phyloP scores from a whole-genome alignment of 1,284 basidiomycete genomes.

The Leccinum huronense region DNA sequence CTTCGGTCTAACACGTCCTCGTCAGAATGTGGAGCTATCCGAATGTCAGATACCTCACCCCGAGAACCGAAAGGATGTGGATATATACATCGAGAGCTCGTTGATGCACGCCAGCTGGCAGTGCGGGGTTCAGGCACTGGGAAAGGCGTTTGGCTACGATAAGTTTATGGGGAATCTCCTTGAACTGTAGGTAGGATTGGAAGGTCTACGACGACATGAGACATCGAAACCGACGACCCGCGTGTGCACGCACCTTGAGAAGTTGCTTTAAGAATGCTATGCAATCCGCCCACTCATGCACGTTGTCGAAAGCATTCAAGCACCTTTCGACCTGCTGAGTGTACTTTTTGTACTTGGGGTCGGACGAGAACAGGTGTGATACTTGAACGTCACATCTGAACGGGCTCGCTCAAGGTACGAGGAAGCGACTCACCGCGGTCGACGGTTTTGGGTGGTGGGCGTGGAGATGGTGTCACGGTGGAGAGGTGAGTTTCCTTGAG shows the following conservation, averaged over 20 bases:
- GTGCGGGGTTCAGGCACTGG: conserved; percentile 95
- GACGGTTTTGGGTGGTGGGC: conserved; percentile 39
- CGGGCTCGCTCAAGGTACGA: conserved; percentile 2
- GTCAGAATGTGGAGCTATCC: conserved; percentile 6
- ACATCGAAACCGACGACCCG: neutral
- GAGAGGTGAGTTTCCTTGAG: conserved; percentile 25
- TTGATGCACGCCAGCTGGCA: conserved; percentile 96
- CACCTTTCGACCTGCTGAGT: conserved; percentile 88
- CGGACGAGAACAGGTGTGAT: conserved; percentile 61
- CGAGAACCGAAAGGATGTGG: conserved; percentile 87
- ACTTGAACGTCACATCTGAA: conserved; percentile 6
- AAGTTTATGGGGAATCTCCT: conserved; percentile 93
- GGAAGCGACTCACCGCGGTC: conserved; percentile 48
- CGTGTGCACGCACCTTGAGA: conserved; percentile 62
- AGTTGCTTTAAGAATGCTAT: conserved; percentile 96
- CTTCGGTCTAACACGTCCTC: conserved; percentile 64
- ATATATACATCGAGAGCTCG: conserved; percentile 94
- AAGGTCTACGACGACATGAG: conserved; percentile 61
- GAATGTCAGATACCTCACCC: conserved; percentile 52
- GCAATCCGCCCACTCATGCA: conserved; percentile 99
- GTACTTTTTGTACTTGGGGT: conserved; percentile 98
- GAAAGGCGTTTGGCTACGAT: conserved; percentile 93
- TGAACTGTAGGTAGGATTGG: conserved; percentile 88
- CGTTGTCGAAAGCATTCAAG: conserved; percentile 90
- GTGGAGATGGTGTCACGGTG: conserved; percentile 30